phyloP scores from a whole-genome alignment of 495 filamentous ascomycete species.

The Bacidia gigantensis region DNA sequence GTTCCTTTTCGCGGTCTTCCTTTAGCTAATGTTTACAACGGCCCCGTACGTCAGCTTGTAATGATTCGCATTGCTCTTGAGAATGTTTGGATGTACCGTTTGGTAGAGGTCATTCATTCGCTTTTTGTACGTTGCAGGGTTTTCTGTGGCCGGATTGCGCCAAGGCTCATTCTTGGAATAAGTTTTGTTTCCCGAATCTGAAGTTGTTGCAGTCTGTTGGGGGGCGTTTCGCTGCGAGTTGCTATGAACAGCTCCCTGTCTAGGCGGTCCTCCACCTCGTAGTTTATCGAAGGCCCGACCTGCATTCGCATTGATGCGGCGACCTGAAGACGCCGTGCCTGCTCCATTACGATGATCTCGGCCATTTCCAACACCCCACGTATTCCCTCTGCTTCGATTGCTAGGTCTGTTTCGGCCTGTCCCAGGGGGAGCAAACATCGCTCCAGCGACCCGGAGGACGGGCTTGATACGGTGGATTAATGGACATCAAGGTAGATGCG shows the following conservation, averaged over 20 bases:
- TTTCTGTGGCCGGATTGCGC: slow-evolving; percentile 10
- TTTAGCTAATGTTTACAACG: slow-evolving; percentile 37
- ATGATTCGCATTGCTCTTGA: not conserved
- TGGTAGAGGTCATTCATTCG: slow-evolving; percentile 16
- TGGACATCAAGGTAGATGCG: slow-evolving; percentile 12
- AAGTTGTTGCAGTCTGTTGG: slow-evolving; percentile 2
- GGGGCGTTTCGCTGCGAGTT: slow-evolving; percentile 4
- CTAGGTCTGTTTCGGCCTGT: not conserved
- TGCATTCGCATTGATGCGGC: not conserved
- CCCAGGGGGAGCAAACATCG: slow-evolving; percentile 15
- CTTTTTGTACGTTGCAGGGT: slow-evolving; percentile 12
- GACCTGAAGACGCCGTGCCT: not conserved
- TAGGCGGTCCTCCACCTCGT: slow-evolving; percentile 5
- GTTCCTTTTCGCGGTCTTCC: slow-evolving; percentile 52
- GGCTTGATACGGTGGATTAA: not conserved
- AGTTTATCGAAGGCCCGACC: not conserved
- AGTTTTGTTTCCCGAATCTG: slow-evolving; percentile 4
- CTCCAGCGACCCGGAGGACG: slow-evolving; percentile 12
- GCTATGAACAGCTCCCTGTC: not conserved
- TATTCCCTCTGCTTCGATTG: slow-evolving; percentile 2
- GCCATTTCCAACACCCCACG: slow-evolving; percentile 7
- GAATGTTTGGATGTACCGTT: slow-evolving; percentile 11
- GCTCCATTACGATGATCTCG: slow-evolving; percentile 6
- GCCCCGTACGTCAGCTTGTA: not conserved
- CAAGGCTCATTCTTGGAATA: slow-evolving; percentile 5